phyloP scores from a whole-genome alignment of 352 stramenopile genomes.

The Globisporangium uncinulatum region DNA sequence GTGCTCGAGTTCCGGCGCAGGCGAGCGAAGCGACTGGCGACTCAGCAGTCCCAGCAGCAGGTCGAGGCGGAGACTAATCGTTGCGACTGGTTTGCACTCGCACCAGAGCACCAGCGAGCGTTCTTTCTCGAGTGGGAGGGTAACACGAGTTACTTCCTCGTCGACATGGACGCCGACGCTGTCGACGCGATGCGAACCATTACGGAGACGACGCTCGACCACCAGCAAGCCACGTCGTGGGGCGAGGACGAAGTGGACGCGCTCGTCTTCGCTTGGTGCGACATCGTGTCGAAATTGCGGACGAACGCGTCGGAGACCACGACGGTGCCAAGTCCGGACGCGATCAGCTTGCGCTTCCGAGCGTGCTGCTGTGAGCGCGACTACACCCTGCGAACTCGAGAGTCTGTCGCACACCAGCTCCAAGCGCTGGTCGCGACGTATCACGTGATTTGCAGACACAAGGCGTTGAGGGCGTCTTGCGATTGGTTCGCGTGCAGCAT shows the following conservation, averaged over 20 bases:
- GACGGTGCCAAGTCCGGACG: background rate
- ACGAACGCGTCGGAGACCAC: background rate
- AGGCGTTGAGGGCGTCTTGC: background rate
- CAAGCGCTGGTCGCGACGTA: background rate
- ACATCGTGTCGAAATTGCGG: background rate
- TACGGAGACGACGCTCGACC: background rate
- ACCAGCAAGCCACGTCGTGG: background rate
- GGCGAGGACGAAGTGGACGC: background rate
- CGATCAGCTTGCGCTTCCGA: background rate
- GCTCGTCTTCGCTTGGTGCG: background rate
- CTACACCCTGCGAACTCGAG: background rate
- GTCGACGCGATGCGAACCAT: background rate
- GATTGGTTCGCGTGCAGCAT: background rate
- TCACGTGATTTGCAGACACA: background rate
- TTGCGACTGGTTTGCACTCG: background rate
- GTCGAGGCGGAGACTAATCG: background rate
- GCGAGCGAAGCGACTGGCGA: background rate
- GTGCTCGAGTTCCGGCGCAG: background rate
- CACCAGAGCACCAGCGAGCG: background rate
- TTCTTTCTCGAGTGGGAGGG: background rate
- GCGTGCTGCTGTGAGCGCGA: background rate
- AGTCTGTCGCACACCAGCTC: background rate
- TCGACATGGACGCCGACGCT: background rate
- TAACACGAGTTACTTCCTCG: background rate
- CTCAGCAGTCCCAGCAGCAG: background rate